phyloP scores from a whole-genome alignment of 2,329 filamentous ascomycete species.

The Epichloe elymi region DNA sequence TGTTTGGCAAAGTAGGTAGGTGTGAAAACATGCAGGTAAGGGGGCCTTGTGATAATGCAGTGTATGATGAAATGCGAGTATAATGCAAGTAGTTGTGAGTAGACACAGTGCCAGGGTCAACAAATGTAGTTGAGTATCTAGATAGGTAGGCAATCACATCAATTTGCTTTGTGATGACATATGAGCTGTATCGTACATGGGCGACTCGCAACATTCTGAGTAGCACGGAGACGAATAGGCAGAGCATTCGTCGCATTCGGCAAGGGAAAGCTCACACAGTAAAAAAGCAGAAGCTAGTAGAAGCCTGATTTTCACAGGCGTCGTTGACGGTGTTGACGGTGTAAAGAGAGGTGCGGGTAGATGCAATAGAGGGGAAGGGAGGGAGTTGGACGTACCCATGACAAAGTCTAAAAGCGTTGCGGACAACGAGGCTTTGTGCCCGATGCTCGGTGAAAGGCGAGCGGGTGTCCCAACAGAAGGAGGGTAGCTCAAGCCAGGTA shows the following conservation, averaged over 20 bases:
- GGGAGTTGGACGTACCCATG: constrained; percentile 11
- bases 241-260: neutral
- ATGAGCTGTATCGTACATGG: neutral
- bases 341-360: constrained; percentile 2
- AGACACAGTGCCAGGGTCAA: neutral
- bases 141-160: neutral
- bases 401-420: constrained; percentile 10
- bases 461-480: constrained; percentile 16
- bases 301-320: neutral
- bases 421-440: constrained; percentile 10
- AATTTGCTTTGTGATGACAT: neutral
- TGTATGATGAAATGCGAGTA: constrained; percentile 5
- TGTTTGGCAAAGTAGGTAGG: constrained; percentile 1
- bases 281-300: neutral
- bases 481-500: constrained; percentile 11
- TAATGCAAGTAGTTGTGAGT: neutral
- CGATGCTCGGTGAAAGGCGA: constrained; percentile 9
- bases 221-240: neutral
- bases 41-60: constrained; percentile 6
- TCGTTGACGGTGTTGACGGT: neutral
- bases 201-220: neutral
- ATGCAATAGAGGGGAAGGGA: constrained; percentile 6
- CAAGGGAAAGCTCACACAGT: neutral
- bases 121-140: neutral
- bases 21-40: constrained; percentile 5